Evolutionary conservation across 1,284 basidiomycete species (phyloP), one percentile per base, ranked within the genome.

Genomic region (Irpex sp.): DNA sequence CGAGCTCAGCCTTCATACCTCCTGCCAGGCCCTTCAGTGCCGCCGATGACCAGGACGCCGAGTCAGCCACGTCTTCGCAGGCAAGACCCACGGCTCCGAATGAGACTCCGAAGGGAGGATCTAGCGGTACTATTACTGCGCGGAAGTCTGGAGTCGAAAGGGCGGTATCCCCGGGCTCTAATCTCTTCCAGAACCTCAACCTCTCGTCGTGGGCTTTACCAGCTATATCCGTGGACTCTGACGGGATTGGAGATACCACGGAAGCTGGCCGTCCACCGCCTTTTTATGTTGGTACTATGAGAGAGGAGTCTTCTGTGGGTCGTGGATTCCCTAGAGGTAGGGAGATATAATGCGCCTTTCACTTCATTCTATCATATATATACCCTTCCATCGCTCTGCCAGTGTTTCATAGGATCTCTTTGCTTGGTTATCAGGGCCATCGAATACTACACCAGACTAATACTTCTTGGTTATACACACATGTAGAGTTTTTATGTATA

Each of bases 181-280:
- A 65, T 31, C 62, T 74, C 19, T 69, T 74, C 58, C 71, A 69
- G 7, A 62, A 68, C 15, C 60, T 69, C 36, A 69, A 68, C 58
- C 64, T 74, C 60, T 66, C 74, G 2, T 69, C 71, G 19, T 73
- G 72, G 71, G 71, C 71, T n/a, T 66, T 70, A 15, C 66, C 71
- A 13, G 63, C 65, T 21, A 52, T 59, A 15, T 40, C 60, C 15
- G 26, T 64, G 2, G 67, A 70, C 3, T 44, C 57, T 9, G 58
- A 55, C 15, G 65, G 63, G 7, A 38, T 60, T 6, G 21, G 26
- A 8, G 67, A 68, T 57, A 65, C 66, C 6, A 31, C 59, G n/a
- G 63, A 62, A n/a, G 54, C 59, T 26, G 60, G 51, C 13, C 59
- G 63, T 19, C 26, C 66, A 7, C 55, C 58, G 31, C 40, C 64